Base-by-base conservation (phyloP, 345 rosid genomes). In the Salix exigua region DNA sequence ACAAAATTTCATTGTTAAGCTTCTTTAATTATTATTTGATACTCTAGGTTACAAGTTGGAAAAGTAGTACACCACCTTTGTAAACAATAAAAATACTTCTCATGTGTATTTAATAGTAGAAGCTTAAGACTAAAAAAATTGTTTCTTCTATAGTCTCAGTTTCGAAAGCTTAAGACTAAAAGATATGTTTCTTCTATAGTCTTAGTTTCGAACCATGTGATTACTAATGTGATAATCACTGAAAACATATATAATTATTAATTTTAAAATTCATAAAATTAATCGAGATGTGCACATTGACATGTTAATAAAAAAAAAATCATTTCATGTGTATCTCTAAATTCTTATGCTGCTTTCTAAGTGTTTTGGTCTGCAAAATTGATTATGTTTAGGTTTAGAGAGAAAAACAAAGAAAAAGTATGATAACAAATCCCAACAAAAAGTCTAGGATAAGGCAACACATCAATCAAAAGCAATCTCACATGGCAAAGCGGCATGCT, bases 121-220 rank as follows among this genome's bases (percentile, higher is more conserved):
- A 28, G 30, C 30, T n/a, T 28, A 28, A 28, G 2, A 28, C 30
- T 28, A 28, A 28, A 28, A 28, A 0, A 28, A 1, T 28, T 28
- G 1, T 28, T 28, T 28, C 30, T 28, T 28, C 30, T 28, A 2
- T 28, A 2, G 30, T 28, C 30, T 28, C 30, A 28, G 30, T 1
- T 28, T 28, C 30, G 2, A n/a, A n/a, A 31, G 35, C 4, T 31
- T 31, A 4, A 4, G 1, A 31, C 35, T 31, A 31, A 31, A 4
- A 31, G 5, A 31, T 31, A 4, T 31, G 0, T 30, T 4, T 31
- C 5, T 4, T 1, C 35, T 31, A 0, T 31, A 1, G 0, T 31
- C 5, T 31, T 0, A 31, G 0, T 0, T 31, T 31, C 5, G 35
- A 31, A 0, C 5, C 0, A 0, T 31, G 0, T 31, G 4, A 0